Base-by-base conservation (phyloP, 148 eudicot genomes). In the Tetragonia tetragonoides region DNA sequence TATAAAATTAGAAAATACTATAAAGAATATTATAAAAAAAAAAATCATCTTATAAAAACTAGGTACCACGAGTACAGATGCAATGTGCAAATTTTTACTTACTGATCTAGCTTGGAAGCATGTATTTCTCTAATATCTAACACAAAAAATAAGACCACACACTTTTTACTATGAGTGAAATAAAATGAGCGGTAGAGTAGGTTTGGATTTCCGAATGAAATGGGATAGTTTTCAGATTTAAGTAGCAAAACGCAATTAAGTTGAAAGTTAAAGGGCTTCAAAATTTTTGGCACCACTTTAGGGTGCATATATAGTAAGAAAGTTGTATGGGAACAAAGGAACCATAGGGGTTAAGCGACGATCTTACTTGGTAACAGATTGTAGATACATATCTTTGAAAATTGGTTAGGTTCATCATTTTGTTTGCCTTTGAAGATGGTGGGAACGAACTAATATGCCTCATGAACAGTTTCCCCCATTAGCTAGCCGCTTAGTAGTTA, bases 311-410 rank as follows among this genome's bases (percentile, higher is more conserved):
- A n/a, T n/a, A n/a, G n/a, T 78, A 75, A 60, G 72, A 70, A 47
- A 70, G 47, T 78, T 78, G 75, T 78, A 78, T 18, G 80, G 75
- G 69, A 68, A 78, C 80, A 78, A 78, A 70, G 75, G 75, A 59
- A 78, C 68, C 80, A n/a, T n/a, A 70, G n/a, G 38, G 72, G 69
- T 39, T 63, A 46, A 7, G 53, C 8, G 8, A 7, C 66, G 51
- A 5, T 57, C 17, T 51, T 3, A 53, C 75, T 53, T 42, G 23
- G 9, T 75, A 24, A 21, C 12, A 39, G 3, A 16, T 14, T 34
- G 57, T 38, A 67, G 42, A 61, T 67, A 23, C 10, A 34, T 72
- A 47, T 66, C 64, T 79, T 79, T 66, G 24, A 4, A 14, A 54
- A 66, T 5, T 10, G 10, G 77, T 65, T 79, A 63, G 21, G 34